These are phyloP conservation scores for Odontarrhena argentea DNA, from an alignment of 345 rosid genomes.

Conservation along the genomic window DNA sequence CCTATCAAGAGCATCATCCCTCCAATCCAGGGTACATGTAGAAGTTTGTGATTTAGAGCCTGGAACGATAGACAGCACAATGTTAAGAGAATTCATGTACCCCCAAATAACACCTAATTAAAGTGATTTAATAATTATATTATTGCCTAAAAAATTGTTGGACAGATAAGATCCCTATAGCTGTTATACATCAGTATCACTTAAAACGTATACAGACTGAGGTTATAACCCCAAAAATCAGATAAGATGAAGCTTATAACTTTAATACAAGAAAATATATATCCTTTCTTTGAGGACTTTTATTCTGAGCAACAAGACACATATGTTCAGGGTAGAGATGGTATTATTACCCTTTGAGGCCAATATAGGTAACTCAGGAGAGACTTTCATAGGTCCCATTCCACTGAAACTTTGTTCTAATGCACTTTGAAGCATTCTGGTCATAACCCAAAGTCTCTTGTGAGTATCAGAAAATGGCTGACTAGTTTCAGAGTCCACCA, in stretches of 20 bases:
- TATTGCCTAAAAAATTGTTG: conserved; percentile 7
- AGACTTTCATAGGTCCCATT: conserved; percentile 57
- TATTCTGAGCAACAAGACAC: not conserved
- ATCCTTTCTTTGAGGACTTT: conserved; percentile 16
- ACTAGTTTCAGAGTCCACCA: conserved; percentile 75
- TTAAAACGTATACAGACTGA: conserved; percentile 1
- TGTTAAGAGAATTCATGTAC: conserved; percentile 10
- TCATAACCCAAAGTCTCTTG: conserved; percentile 62
- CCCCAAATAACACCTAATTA: conserved; percentile 20
- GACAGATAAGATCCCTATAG: conserved; percentile 19
- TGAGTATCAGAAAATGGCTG: conserved; percentile 65
- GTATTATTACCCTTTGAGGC: conserved; percentile 51
- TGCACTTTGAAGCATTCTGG: conserved; percentile 89
- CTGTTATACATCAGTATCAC: conserved; percentile 20
- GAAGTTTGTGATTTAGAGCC: conserved; percentile 57
- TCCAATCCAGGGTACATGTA: conserved; percentile 73
- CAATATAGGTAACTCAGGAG: conserved; percentile 45
- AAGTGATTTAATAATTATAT: not conserved
- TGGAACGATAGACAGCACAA: conserved; percentile 44
- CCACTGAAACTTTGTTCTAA: conserved; percentile 70
- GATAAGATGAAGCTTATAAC: conserved; percentile 2
- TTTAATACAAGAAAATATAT: conserved; percentile 2
- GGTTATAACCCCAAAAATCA: conserved; percentile 7
- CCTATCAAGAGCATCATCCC: conserved; percentile 85
- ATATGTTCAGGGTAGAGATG: conserved; percentile 29